phyloP scores from a whole-genome alignment of 2,329 filamentous ascomycete species.

The Cercospora sp. region DNA sequence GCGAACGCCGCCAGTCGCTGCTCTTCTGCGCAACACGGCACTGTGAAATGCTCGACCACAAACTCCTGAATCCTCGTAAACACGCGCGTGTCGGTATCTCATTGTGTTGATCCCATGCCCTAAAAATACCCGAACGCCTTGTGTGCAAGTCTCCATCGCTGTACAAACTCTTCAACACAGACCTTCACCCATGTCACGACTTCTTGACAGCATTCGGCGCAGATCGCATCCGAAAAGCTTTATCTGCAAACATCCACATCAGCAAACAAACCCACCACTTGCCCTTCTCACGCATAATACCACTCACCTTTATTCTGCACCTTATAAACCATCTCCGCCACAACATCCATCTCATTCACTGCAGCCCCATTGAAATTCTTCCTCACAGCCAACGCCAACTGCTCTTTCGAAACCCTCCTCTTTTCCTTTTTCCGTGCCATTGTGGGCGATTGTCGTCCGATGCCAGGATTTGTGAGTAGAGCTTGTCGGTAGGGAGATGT shows the following conservation, averaged over 20 bases:
- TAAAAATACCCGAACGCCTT: not conserved
- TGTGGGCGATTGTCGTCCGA: constrained; percentile 72
- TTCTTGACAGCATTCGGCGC: constrained; percentile 37
- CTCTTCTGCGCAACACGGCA: too few species aligned
- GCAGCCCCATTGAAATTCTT: constrained; percentile 83
- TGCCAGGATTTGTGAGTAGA: constrained; percentile 52
- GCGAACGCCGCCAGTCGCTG: too few species aligned
- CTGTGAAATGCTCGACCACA: too few species aligned
- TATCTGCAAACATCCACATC: constrained; percentile 40
- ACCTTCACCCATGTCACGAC: not conserved
- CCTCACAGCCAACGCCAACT: constrained; percentile 69
- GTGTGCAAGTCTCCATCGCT: not conserved
- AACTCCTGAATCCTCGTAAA: not conserved
- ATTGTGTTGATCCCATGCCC: not conserved
- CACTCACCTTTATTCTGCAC: constrained; percentile 59
- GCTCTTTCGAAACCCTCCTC: constrained; percentile 69
- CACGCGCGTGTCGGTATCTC: not conserved
- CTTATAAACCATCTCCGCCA: constrained; percentile 76
- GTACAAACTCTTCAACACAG: not conserved
- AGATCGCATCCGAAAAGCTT: constrained; percentile 51
- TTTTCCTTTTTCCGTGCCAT: constrained; percentile 68
- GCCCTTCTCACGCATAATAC: not conserved
- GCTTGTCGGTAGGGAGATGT: constrained; percentile 52
- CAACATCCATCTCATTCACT: constrained; percentile 78
- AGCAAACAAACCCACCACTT: not conserved